Evolutionary conservation across 2,329 filamentous ascomycete genomes (phyloP).

Genomic region (Phaeosphaeriaceae sp.): DNA sequence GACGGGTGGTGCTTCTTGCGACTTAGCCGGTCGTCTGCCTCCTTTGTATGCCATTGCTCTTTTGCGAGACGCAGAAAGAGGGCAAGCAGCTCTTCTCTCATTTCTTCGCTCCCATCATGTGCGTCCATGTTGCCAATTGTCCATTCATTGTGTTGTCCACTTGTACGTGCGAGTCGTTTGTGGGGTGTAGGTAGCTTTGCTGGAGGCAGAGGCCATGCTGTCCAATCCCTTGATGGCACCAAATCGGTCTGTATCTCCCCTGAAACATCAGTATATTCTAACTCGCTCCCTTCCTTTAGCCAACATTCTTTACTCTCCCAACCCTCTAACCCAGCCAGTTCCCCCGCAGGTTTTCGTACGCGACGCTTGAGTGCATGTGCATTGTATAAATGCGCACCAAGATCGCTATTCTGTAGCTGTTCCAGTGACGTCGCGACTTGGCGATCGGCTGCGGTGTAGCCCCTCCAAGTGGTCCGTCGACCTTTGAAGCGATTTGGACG

Average conservation of each 20-base stretch:
- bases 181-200: slow-evolving; percentile 65
- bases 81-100: slow-evolving; percentile 75
- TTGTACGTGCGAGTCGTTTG: slow-evolving; percentile 49
- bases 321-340: slow-evolving; percentile 21
- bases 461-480: slow-evolving; percentile 68
- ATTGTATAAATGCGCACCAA: slow-evolving; percentile 81
- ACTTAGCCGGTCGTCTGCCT: slow-evolving; percentile 39
- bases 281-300: slow-evolving; percentile 41
- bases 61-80: slow-evolving; percentile 71
- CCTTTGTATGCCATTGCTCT: slow-evolving; percentile 58
- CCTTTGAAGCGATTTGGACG: slow-evolving; percentile 76
- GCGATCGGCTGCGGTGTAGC: slow-evolving; percentile 67
- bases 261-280: slow-evolving; percentile 31
- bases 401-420: slow-evolving; percentile 67
- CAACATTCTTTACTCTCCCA: slow-evolving; percentile 53
- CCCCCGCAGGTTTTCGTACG: slow-evolving; percentile 21
- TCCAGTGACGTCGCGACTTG: slow-evolving; percentile 68
- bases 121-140: slow-evolving; percentile 56
- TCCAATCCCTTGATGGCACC: slow-evolving; percentile 68
- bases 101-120: slow-evolving; percentile 61
- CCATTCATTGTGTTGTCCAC: slow-evolving; percentile 57
- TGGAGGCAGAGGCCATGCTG: slow-evolving; percentile 79
- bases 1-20: slow-evolving; percentile 2
- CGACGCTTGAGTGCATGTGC: slow-evolving; percentile 70
- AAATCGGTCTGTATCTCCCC: slow-evolving; percentile 45